Evolutionary conservation across 2,329 filamentous ascomycete species (phyloP).

Genomic region (Thielaviopsis euricoi): DNA sequence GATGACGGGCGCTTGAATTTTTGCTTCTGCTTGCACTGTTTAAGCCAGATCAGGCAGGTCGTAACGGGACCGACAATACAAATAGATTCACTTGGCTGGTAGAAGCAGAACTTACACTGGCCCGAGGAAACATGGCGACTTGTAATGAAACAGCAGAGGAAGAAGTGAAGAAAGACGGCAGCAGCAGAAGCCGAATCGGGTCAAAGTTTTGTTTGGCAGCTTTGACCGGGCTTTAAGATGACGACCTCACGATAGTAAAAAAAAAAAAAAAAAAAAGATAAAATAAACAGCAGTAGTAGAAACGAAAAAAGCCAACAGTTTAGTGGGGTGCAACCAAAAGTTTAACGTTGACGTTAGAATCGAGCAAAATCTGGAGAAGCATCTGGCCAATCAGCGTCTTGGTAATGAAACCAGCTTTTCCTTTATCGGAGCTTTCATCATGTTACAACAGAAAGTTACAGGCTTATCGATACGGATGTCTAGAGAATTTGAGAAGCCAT

Average conservation of each 20-base stretch:
- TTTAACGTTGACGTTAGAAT: neutral
- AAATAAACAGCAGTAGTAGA: neutral
- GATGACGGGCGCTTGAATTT: neutral
- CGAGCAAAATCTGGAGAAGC: neutral
- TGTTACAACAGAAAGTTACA: neutral
- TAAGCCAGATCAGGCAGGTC: conserved; percentile 8
- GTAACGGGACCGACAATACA: neutral
- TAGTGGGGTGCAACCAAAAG: neutral
- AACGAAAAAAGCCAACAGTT: neutral
- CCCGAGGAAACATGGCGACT: conserved; percentile 8
- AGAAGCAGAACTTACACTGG: conserved; percentile 7
- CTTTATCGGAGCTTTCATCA: neutral
- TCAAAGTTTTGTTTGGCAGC: neutral
- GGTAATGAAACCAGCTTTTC: neutral
- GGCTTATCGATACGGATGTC: neutral
- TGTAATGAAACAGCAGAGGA: neutral
- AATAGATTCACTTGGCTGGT: neutral
- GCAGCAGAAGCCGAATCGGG: neutral
- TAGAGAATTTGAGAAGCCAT: too few relatives aligned
- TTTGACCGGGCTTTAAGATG: neutral
- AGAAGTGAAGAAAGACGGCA: neutral
- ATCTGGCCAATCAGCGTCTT: neutral
- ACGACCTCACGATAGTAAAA: neutral
- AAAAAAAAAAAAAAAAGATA: neutral
- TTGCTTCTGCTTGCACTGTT: neutral